Conservation (phyloP, 306 rosid genomes). For the Astragalus glycyphyllos region DNA sequence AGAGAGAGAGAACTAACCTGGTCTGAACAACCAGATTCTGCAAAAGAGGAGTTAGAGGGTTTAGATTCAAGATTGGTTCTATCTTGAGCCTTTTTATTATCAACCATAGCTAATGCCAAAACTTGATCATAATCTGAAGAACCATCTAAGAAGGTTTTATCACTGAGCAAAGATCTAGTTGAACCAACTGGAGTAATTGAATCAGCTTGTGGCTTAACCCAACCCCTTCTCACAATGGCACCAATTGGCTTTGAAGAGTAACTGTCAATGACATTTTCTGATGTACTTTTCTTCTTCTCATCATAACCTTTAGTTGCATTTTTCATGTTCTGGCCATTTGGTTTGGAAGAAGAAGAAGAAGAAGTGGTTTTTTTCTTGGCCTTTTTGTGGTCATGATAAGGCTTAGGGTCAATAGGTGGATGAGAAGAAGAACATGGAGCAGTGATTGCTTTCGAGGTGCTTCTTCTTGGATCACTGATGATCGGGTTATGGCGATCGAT, state of each 20-base stretch:
- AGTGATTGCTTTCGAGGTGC: slow-evolving; percentile 39
- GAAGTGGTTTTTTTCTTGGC: slow-evolving; percentile 48
- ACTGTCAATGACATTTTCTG: slow-evolving; percentile 20
- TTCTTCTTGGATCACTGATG: slow-evolving; percentile 68
- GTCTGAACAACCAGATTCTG: slow-evolving; percentile 53
- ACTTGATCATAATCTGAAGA: slow-evolving; percentile 50
- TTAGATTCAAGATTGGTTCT: slow-evolving; percentile 38
- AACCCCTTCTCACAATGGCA: slow-evolving; percentile 49
- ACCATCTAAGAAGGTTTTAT: slow-evolving; percentile 50
- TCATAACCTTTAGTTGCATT: slow-evolving; percentile 42
- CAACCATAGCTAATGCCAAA: slow-evolving; percentile 44
- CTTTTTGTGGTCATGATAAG: slow-evolving; percentile 46
- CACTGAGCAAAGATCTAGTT: slow-evolving; percentile 72
- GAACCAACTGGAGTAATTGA: slow-evolving; percentile 68
- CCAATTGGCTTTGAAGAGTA: slow-evolving; percentile 50
- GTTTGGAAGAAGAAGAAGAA: slow-evolving; percentile 48
- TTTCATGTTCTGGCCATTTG: slow-evolving; percentile 31
- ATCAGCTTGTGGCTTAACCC: slow-evolving; percentile 52
- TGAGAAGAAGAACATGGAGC: slow-evolving; percentile 57
- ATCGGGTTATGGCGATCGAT: slow-evolving; percentile 97
- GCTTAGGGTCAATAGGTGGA: slow-evolving; percentile 52
- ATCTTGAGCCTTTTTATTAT: slow-evolving; percentile 43
- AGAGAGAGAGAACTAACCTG: slow-evolving; percentile 60
- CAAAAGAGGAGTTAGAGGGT: slow-evolving; percentile 45
- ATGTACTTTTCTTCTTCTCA: slow-evolving; percentile 42